phyloP scores from a whole-genome alignment of 1,284 basidiomycete genomes.

The Ceratobasidium sp. region DNA sequence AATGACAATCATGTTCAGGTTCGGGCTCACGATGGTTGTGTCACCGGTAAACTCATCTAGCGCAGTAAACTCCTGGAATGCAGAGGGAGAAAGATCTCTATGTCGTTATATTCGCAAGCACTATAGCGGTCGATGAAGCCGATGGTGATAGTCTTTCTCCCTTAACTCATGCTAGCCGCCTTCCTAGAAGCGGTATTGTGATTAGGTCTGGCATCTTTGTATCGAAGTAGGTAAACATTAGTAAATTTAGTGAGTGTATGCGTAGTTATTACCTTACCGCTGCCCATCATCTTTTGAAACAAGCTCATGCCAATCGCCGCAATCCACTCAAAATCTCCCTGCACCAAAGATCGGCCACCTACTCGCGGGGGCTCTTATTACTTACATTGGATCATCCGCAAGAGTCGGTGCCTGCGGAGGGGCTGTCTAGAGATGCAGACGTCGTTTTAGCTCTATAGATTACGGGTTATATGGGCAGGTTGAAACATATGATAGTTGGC shows the following conservation, averaged over 20 bases:
- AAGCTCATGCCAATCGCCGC: slow-evolving; percentile 13
- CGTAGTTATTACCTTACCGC: background rate
- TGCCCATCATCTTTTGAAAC: slow-evolving; percentile 3
- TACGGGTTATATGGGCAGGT: too few relatives aligned
- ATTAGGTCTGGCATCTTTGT: slow-evolving; percentile 9
- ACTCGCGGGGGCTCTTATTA: too few relatives aligned
- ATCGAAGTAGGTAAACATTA: background rate
- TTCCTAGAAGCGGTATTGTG: slow-evolving; percentile 22
- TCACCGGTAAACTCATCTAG: background rate
- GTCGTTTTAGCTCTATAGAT: background rate
- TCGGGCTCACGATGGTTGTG: too few relatives aligned
- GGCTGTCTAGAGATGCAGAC: background rate
- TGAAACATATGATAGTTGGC: too few relatives aligned
- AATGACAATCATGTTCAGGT: too few relatives aligned
- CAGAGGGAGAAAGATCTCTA: slow-evolving; percentile 24
- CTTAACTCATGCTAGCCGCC: slow-evolving; percentile 14
- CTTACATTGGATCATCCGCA: slow-evolving; percentile 12
- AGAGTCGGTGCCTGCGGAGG: background rate
- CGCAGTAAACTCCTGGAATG: slow-evolving; percentile 14
- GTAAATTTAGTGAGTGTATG: background rate
- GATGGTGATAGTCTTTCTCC: slow-evolving; percentile 15
- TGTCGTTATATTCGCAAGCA: slow-evolving; percentile 25
- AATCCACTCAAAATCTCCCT: slow-evolving; percentile 7
- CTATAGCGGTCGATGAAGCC: slow-evolving; percentile 18
- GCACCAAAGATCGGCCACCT: background rate